Percentiles rank a stretch among this genome's conserved stretches.
phyloP scores from a whole-genome alignment of 192 early-diverging fungal genomes.

The Dissophora globulifera region DNA sequence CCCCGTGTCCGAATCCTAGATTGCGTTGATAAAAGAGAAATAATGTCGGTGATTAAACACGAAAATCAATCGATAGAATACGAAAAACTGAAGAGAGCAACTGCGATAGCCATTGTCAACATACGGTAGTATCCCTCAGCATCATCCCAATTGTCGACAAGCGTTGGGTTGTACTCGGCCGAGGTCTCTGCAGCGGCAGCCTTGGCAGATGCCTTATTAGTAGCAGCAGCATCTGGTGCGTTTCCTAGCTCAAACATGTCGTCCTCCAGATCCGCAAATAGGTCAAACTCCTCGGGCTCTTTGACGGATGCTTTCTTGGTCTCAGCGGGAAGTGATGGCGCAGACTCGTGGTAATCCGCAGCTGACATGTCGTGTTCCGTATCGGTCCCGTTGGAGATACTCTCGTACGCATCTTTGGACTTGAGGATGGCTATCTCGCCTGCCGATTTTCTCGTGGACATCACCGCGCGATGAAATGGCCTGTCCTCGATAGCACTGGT shows the following conservation, averaged over 20 bases:
- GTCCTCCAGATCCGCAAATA: conserved; percentile 78
- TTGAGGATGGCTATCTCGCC: conserved; percentile 60
- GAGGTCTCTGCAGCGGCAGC: conserved; percentile 33
- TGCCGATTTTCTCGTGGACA: conserved; percentile 42
- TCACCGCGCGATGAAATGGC: conserved; percentile 51
- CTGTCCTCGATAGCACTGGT: conserved; percentile 75
- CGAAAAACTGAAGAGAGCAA: too few species aligned
- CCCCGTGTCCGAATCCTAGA: conserved; percentile 81
- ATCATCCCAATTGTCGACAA: conserved; percentile 96
- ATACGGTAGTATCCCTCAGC: conserved; percentile 96
- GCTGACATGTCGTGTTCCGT: conserved; percentile 72
- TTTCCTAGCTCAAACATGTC: conserved; percentile 72
- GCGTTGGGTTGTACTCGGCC: conserved; percentile 58
- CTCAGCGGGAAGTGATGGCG: conserved; percentile 22
- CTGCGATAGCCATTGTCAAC: too few species aligned
- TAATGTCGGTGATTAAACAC: conserved; percentile 8
- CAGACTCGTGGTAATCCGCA: conserved; percentile 67
- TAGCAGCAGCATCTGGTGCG: conserved; percentile 10
- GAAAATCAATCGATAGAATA: too few species aligned
- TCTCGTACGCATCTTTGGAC: conserved; percentile 61
- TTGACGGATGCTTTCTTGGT: conserved; percentile 23
- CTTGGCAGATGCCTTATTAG: conserved; percentile 19
- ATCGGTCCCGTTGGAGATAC: conserved; percentile 44
- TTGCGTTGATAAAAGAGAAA: not conserved
- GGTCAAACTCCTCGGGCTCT: conserved; percentile 62